Evolutionary conservation across 306 rosid genomes (phyloP).

Genomic region (Oxytropis ochrocephala): DNA sequence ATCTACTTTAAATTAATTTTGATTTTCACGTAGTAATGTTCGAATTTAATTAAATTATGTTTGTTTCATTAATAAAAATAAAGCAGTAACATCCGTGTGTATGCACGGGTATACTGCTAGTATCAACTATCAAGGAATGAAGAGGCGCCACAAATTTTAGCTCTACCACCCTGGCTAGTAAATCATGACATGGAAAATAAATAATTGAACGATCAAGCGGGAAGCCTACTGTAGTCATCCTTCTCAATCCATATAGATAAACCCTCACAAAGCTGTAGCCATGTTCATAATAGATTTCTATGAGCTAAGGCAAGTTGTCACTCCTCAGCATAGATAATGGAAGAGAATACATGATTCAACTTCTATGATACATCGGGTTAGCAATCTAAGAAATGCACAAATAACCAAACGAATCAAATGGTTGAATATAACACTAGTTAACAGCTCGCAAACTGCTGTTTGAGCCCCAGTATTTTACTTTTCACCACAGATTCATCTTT

Average conservation of each 20-base stretch:
- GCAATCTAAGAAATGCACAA: slow-evolving; percentile 30
- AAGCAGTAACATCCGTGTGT: no score
- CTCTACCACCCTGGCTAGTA: no score
- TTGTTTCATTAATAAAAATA: no score
- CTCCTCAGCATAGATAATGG: neutral
- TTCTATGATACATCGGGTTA: slow-evolving; percentile 20
- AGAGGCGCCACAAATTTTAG: no score
- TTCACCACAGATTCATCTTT: slow-evolving; percentile 10
- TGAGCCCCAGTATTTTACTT: neutral
- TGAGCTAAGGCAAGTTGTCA: neutral
- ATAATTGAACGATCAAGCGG: no score
- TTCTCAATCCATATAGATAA: neutral
- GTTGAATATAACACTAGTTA: neutral
- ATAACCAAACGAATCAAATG: slow-evolving; percentile 15
- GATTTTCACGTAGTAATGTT: no score
- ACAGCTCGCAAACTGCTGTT: neutral
- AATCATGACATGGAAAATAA: no score
- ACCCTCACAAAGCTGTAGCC: neutral
- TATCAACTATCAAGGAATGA: no score
- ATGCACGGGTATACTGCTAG: no score
- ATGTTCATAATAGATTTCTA: neutral
- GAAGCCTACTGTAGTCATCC: no score
- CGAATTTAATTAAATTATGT: no score
- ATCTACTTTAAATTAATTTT: no score
- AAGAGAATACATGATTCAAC: neutral